Evolutionary conservation across 129 eudicot genomes (phyloP), one percentile per base, ranked within the genome.

Genomic region (Chrysanthemum makinoi): DNA sequence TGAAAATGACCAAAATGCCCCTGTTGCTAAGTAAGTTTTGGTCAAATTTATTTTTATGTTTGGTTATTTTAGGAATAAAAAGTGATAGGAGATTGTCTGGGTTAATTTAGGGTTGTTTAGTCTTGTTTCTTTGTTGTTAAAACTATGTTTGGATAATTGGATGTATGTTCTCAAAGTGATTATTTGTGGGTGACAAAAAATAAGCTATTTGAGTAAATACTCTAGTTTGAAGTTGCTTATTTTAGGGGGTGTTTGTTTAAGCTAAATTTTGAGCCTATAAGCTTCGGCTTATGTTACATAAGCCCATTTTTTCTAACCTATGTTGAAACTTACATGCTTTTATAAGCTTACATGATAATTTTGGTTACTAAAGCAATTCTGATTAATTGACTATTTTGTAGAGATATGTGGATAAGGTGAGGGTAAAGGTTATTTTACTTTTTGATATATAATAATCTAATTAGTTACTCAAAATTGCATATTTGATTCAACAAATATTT

Each of bases 11-110:
- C 74, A 82, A 72, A 84, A 39, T 6, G 46, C 89, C 68, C 12
- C 72, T 70, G 80, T 92, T 75, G 77, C 87, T 9, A 93, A 93
- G 98, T 89, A 74, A 88, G 82, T 61, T 66, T 35, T 19, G 14
- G 16, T 49, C 10, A 19, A 47, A 51, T 6, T 53, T 28, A 12
- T 19, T 69, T 49, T 2, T 2, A 10, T 76, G 62, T 59, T 68
- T 59, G 20, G 2, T 12, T 58, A 51, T 57, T 57, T 30, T 30
- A 30, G 35, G 35, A 8, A 46, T 66, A 16, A 56, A 56, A 47
- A 67, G 68, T 28, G 52, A 33, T 3, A 16, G 39, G 69, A 62
- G 51, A 20, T 43, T 28, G 19, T 62, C 52, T 62, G 33, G 77
- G 43, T 71, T 71, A 16, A 14, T 19, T 70, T 18, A 13, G 75